A percentile compares a stretch with the other conserved stretches of the same genome.
Conservation (phyloP, 2,329 filamentous ascomycete genomes). For the Fusarium lyarnte region DNA sequence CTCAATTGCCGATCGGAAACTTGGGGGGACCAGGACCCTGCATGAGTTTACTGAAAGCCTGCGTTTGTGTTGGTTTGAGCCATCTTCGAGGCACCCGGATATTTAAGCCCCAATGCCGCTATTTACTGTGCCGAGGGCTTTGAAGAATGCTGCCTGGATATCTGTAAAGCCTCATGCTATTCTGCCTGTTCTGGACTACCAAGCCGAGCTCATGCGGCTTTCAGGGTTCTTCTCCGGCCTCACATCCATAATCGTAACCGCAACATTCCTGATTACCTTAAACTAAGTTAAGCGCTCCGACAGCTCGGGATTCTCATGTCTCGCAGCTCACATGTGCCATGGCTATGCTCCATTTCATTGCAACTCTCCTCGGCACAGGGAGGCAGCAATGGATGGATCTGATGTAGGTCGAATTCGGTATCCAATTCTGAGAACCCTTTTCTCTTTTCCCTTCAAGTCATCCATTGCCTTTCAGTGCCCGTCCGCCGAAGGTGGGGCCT, state of each 20-base stretch:
- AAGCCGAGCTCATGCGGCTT: neutral
- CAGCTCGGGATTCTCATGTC: neutral
- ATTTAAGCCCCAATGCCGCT: neutral
- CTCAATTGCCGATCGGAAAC: constrained; percentile 35
- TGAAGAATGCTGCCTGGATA: neutral
- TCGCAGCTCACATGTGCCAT: neutral
- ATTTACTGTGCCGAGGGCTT: neutral
- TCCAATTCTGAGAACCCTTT: neutral
- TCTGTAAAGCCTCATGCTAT: neutral
- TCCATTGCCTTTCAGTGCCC: neutral
- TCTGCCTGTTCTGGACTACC: neutral
- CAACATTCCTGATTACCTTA: neutral
- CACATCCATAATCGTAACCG: neutral
- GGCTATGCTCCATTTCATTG: neutral
- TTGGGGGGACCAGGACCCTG: constrained; percentile 27
- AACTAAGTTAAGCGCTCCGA: neutral
- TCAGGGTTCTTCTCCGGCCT: neutral
- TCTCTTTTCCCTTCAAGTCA: neutral
- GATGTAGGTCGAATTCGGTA: neutral
- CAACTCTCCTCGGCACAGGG: neutral
- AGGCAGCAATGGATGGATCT: neutral
- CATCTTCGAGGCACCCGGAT: neutral
- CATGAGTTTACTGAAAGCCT: constrained; percentile 11
- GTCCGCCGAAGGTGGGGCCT: neutral
- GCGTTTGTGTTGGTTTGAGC: constrained; percentile 7